Conservation (phyloP, 345 rosid genomes). For the Corchorus capsularis region DNA sequence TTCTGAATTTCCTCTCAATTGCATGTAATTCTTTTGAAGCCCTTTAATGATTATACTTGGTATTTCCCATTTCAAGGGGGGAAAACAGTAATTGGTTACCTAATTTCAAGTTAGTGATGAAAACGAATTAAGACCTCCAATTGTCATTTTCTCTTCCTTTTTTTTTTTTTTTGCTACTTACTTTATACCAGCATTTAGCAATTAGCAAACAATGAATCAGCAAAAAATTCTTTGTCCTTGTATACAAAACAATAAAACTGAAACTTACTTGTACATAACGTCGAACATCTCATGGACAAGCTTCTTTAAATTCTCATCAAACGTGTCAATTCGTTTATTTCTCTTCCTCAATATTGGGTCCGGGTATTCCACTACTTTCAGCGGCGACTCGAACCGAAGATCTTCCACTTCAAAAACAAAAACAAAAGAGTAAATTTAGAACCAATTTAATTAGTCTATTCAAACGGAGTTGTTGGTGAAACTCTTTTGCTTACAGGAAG, state of each 20-base stretch:
- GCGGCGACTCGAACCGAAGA: slow-evolving; percentile 71
- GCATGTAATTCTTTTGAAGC: slow-evolving; percentile 19
- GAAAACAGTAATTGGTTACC: background rate
- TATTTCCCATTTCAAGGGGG: background rate
- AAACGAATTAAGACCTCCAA: background rate
- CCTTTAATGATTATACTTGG: slow-evolving; percentile 8
- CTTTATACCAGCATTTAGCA: no score
- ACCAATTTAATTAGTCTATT: background rate
- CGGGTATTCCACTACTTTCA: slow-evolving; percentile 84
- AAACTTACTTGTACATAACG: slow-evolving; percentile 90
- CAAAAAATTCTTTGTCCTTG: no score
- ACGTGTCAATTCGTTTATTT: slow-evolving; percentile 67
- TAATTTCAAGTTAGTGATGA: background rate
- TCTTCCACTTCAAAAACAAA: slow-evolving; percentile 49
- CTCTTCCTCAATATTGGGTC: slow-evolving; percentile 76
- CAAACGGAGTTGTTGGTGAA: background rate
- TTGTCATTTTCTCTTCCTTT: no score
- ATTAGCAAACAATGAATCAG: no score
- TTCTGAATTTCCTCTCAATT: slow-evolving; percentile 30
- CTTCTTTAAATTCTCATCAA: slow-evolving; percentile 77
- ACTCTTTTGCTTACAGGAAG: slow-evolving; percentile 48
- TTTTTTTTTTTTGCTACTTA: background rate
- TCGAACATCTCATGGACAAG: slow-evolving; percentile 86
- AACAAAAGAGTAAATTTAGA: background rate
- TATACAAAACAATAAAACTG: background rate